Conservation (phyloP, 225 moss, liverwort and hornwort genomes). For the Asterella californica region DNA sequence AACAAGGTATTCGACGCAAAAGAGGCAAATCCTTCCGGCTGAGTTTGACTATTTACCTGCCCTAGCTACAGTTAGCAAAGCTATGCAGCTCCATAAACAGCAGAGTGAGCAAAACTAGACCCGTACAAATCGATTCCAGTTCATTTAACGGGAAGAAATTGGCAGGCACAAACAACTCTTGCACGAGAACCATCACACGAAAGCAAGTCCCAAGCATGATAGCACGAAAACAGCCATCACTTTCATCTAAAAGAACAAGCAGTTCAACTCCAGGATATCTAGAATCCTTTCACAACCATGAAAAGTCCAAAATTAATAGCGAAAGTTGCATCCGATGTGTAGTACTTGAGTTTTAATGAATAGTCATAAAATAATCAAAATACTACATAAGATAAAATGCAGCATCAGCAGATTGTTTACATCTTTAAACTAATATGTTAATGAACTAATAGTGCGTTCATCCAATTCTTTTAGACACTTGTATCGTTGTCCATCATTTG, state of each 20-base stretch:
- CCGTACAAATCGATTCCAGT: background rate
- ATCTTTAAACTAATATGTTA: too few species aligned
- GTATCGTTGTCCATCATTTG: too few species aligned
- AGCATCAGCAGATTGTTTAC: too few species aligned
- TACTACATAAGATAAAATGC: too few species aligned
- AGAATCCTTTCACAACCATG: background rate
- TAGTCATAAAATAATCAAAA: too few species aligned
- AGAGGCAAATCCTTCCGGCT: background rate
- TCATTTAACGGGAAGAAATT: background rate
- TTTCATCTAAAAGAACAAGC: background rate
- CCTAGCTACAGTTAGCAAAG: background rate
- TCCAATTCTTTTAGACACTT: too few species aligned
- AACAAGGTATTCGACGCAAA: constrained; percentile 1
- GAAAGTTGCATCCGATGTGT: too few species aligned
- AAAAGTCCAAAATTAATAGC: too few species aligned
- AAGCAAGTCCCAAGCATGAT: background rate
- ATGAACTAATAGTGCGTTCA: too few species aligned
- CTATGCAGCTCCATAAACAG: background rate
- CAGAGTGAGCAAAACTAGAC: constrained; percentile 1
- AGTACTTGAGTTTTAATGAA: too few species aligned
- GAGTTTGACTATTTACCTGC: background rate
- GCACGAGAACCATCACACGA: background rate
- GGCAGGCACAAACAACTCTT: background rate
- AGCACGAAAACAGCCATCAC: background rate
- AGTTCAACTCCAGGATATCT: background rate